A percentile compares a stretch with the other conserved stretches of the same genome.
These are phyloP conservation scores for Tricholoma flavovirens DNA, from an alignment of 768 basidiomycete genomes.

Conservation along the genomic window DNA sequence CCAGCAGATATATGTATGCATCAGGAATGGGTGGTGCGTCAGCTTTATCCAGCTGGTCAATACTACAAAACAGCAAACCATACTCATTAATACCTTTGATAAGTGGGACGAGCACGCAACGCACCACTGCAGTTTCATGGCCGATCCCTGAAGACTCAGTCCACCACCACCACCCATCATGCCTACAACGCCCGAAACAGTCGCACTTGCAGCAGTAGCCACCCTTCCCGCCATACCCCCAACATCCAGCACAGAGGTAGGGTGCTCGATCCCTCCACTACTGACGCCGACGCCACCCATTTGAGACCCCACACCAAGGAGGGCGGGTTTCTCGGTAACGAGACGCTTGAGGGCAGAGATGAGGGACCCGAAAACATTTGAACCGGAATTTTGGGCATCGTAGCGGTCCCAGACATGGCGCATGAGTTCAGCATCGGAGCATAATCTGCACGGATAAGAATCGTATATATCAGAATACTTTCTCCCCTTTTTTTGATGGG, in stretches of 20 bases:
- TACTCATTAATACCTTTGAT: conserved; percentile 6
- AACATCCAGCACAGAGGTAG: conserved; percentile 51
- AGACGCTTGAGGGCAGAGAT: conserved; percentile 82
- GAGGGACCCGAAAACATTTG: conserved; percentile 71
- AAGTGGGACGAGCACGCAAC: conserved; percentile 16
- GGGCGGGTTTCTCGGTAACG: conserved; percentile 80
- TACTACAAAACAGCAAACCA: conserved; percentile 42
- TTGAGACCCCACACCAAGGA: conserved; percentile 75
- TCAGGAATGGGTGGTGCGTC: conserved; percentile 94
- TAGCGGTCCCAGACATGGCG: conserved; percentile 77
- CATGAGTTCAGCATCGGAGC: conserved; percentile 74
- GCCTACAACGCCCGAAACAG: conserved; percentile 78
- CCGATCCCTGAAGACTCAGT: conserved; percentile 63
- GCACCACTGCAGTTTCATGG: conserved; percentile 91
- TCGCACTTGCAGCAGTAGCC: conserved; percentile 76
- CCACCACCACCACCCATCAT: conserved; percentile 74
- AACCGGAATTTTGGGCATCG: conserved; percentile 54
- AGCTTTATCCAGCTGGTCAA: conserved; percentile 97
- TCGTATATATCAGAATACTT: not conserved
- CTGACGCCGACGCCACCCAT: conserved; percentile 76
- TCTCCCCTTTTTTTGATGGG: not conserved
- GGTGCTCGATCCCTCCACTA: conserved; percentile 20
- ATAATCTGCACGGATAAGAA: conserved; percentile 42
- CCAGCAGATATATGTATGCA: conserved; percentile 88
- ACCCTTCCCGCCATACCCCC: conserved; percentile 77